Conservation (phyloP, 805 yeast genomes). For the Lachancea kluyveri region DNA sequence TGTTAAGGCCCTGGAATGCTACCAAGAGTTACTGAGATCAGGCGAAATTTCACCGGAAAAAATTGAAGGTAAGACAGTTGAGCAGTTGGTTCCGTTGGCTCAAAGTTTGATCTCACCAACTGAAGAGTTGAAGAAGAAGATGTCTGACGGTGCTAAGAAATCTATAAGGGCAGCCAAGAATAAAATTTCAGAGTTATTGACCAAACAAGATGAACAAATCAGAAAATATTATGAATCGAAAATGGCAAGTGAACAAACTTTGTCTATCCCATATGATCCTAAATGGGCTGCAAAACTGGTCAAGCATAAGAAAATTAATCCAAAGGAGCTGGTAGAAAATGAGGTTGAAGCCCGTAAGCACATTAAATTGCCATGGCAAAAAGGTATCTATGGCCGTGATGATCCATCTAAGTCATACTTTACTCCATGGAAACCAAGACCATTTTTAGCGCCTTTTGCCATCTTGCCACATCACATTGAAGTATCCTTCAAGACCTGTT, state of each 20-base stretch:
- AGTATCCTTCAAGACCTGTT: constrained; percentile 84
- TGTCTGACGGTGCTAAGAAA: constrained; percentile 20
- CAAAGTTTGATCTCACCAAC: constrained; percentile 15
- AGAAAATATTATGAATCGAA: constrained; percentile 28
- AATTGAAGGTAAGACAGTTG: constrained; percentile 9
- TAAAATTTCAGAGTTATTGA: constrained; percentile 21
- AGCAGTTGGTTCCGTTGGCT: constrained; percentile 13
- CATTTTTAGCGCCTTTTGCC: constrained; percentile 87
- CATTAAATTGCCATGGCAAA: constrained; percentile 76
- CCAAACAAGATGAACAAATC: constrained; percentile 19
- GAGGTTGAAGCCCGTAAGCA: constrained; percentile 39
- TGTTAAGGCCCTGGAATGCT: constrained; percentile 17
- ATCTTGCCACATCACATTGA: constrained; percentile 89
- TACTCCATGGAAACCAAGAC: constrained; percentile 96
- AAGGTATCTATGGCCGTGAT: constrained; percentile 69
- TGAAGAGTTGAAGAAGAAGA: constrained; percentile 17
- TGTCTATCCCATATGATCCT: constrained; percentile 39
- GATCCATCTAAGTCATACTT: constrained; percentile 77
- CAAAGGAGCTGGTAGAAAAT: constrained; percentile 43
- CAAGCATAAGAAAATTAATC: constrained; percentile 37
- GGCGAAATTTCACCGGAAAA: constrained; percentile 12
- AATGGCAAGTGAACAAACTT: constrained; percentile 16
- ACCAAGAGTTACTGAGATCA: constrained; percentile 20
- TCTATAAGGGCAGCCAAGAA: constrained; percentile 24
- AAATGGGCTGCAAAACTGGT: constrained; percentile 44